Evolutionary conservation across 345 rosid genomes (phyloP), one percentile per base, ranked within the genome.

Genomic region (Populus davidiana): DNA sequence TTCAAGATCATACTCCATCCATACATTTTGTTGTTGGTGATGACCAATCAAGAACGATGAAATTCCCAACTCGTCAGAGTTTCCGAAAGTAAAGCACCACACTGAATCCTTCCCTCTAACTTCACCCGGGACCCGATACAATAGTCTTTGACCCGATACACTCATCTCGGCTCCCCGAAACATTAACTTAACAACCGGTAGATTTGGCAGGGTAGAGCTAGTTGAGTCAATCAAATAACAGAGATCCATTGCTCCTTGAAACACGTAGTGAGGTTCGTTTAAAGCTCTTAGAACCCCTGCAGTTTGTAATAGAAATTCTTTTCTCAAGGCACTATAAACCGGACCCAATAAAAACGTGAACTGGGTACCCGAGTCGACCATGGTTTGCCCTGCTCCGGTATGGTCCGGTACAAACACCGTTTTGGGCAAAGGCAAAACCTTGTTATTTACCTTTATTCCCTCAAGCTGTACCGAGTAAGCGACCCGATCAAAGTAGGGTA

Each of bases 321-420:
- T 80, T 83, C 62, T 87, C 61, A 92, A 71, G 1, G 93, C 92
- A 0, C 83, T 74, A 71, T 92, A 92, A 76, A 87, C 94, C 77
- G 89, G 87, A 20, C 97, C 93, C 77, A 92, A 12, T 17, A 92
- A 36, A 75, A 92, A 92, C 0, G 93, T 86, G 73, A 90, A 92
- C 2, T 92, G 97, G 33, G 97, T 92, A 23, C 94, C 97, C 62
- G 97, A 90, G 79, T 92, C 97, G 0, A 92, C 88, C 90, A 87
- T 92, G 1, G 97, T 92, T 79, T 92, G 97, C 66, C 97, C 97
- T 1, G 97, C 97, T 25, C 94, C 97, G 36, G 97, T 92, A 69
- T 92, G 94, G 70, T 92, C 97, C 61, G 92, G 94, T 78, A 77
- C 81, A 29, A 86, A 86, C 20, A 61, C 82, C 0, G 94, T 87